Evolutionary conservation across 768 basidiomycete genomes (phyloP), one percentile per base, ranked within the genome.

Genomic region (Trametes cubensis): DNA sequence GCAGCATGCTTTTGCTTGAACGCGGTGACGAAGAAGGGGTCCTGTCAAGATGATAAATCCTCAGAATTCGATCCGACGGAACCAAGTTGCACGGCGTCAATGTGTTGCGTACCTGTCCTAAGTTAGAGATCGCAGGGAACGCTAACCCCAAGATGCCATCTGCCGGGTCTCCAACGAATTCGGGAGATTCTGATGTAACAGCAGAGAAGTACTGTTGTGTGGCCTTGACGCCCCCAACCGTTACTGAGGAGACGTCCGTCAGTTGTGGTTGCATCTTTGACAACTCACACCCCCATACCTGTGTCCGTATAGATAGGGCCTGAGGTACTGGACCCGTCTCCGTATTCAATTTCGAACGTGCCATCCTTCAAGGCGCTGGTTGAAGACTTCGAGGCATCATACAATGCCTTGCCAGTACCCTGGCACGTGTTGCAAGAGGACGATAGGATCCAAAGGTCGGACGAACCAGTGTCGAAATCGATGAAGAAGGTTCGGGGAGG

Each of bases 291-390:
- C 2, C 34, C 17, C 57, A 8, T 44, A 66, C 65, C 62, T 5
- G 59, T 70, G 63, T 79, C 77, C 26, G 62, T 58, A 66, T 72
- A 79, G 28, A 73, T 66, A 21, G 57, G 47, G 6, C 78, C 78
- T 1, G 67, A 61, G 1, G 73, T 72, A 1, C 67, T 54, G 0
- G 72, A 73, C 0, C 76, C 76, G 55, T 78, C 77, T 44, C 74
- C 76, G 63, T 78, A 79, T 17, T 55, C 18, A 49, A 79, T 73
- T 13, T 67, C 58, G 63, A 78, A 75, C 6, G 57, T 63, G 26
- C 70, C 62, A 17, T 58, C 53, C 46, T 64, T 25, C 44, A 60
- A 25, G 2, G 17, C 28, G 13, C 71, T 62, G 2, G 75, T 72
- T 0, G 70, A 66, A 5, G 71, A 73, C 6, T 47, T 17, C 26